These are phyloP conservation scores for Penicillium subrubescens DNA, from an alignment of 495 filamentous ascomycete genomes.

Conservation along the genomic window DNA sequence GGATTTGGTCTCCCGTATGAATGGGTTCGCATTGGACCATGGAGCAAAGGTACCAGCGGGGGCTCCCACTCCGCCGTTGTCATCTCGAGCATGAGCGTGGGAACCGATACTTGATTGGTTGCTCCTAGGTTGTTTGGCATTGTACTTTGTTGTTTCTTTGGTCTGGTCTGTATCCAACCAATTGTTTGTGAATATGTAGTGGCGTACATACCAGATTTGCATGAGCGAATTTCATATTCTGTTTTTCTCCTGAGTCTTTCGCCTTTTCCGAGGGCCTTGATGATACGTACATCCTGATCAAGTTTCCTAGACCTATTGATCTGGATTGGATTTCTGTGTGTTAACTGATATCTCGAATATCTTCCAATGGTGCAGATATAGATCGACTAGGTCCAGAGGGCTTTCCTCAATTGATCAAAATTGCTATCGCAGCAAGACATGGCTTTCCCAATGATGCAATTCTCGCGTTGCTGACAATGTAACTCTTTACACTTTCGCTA, in stretches of 20 bases:
- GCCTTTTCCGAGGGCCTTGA: neutral
- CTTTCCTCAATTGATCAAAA: too few relatives aligned
- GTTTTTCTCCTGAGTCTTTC: neutral
- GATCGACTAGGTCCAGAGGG: too few relatives aligned
- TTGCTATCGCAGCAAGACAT: too few relatives aligned
- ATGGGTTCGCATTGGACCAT: constrained; percentile 27
- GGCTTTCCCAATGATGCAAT: neutral
- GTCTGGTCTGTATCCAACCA: neutral
- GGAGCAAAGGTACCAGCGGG: constrained; percentile 19
- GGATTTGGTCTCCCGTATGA: constrained; percentile 33
- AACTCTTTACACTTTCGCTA: constrained; percentile 19
- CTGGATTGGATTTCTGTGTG: too few relatives aligned
- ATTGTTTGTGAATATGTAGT: constrained; percentile 3
- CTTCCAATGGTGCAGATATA: too few relatives aligned
- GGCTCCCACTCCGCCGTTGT: constrained; percentile 17
- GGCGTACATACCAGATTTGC: constrained; percentile 6
- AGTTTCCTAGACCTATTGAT: too few relatives aligned
- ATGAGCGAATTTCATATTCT: constrained; percentile 2
- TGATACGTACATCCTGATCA: neutral
- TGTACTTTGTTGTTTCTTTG: neutral
- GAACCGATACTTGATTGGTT: neutral
- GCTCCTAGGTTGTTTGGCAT: neutral
- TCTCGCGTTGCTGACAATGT: constrained; percentile 9
- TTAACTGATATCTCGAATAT: too few relatives aligned
- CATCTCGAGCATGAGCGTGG: constrained; percentile 26